Conservation (phyloP, 2,329 filamentous ascomycete genomes). For the Diaporthe amygdali region DNA sequence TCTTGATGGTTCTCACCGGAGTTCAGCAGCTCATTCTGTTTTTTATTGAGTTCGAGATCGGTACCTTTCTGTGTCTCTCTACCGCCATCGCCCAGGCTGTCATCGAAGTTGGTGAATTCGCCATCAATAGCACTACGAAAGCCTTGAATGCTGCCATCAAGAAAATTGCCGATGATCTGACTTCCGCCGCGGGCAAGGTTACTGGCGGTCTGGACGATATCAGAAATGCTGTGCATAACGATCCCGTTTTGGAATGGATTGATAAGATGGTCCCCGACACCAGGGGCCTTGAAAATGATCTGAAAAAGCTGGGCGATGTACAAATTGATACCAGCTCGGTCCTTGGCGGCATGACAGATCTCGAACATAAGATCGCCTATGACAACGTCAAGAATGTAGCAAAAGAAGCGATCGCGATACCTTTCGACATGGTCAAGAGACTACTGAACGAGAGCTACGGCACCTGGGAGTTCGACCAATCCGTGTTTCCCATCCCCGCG, state of each 20-base stretch:
- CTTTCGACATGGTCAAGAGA: conserved; percentile 80
- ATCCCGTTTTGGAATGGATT: conserved; percentile 35
- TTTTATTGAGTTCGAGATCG: conserved; percentile 88
- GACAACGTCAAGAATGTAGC: conserved; percentile 83
- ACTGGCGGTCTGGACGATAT: conserved; percentile 58
- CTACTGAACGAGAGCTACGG: conserved; percentile 74
- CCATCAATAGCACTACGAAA: conserved; percentile 46
- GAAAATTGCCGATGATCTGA: conserved; percentile 58
- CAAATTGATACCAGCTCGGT: conserved; percentile 75
- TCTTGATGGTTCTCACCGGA: conserved; percentile 79
- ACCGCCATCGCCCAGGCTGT: conserved; percentile 82
- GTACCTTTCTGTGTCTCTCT: conserved; percentile 89
- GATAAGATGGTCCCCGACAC: conserved; percentile 42
- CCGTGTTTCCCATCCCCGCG: conserved; percentile 79
- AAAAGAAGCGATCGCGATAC: conserved; percentile 72
- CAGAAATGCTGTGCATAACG: conserved; percentile 59
- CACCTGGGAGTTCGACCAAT: conserved; percentile 78
- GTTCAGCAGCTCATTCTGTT: conserved; percentile 90
- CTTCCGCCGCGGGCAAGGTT: conserved; percentile 49
- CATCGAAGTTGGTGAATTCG: conserved; percentile 67
- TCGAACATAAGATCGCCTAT: conserved; percentile 83
- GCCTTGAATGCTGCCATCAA: conserved; percentile 58
- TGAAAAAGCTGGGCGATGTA: conserved; percentile 66
- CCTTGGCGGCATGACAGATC: conserved; percentile 69
- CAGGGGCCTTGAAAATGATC: conserved; percentile 57